Percentiles rank a stretch among this genome's conserved stretches.
These are phyloP conservation scores for Vigna trinervia DNA, from an alignment of 306 rosid genomes.

Conservation along the genomic window DNA sequence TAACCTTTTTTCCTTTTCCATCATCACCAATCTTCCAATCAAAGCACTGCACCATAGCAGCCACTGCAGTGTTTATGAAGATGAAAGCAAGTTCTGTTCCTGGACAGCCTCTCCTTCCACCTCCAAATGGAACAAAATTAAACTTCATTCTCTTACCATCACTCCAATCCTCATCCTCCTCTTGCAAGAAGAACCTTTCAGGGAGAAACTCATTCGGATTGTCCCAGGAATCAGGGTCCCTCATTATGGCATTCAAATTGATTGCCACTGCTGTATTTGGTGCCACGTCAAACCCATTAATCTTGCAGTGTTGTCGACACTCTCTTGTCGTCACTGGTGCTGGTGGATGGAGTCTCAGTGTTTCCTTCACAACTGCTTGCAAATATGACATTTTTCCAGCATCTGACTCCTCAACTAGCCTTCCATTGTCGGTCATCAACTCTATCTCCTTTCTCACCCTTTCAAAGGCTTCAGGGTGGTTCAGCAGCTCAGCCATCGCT, in stretches of 20 bases:
- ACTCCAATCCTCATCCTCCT: conserved; percentile 6
- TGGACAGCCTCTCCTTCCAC: conserved; percentile 59
- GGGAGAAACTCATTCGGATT: conserved; percentile 52
- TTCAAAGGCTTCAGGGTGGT: conserved; percentile 53
- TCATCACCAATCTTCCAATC: conserved; percentile 58
- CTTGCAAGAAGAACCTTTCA: conserved; percentile 53
- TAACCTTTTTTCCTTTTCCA: conserved; percentile 47
- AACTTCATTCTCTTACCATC: conserved; percentile 33
- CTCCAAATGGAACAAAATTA: conserved; percentile 58
- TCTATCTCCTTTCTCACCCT: conserved; percentile 56
- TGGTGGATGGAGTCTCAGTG: conserved; percentile 57
- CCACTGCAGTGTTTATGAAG: conserved; percentile 47
- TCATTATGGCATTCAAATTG: too few relatives aligned
- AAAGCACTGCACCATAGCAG: conserved; percentile 65
- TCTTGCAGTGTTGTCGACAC: too few relatives aligned
- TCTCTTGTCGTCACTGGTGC: conserved; percentile 34
- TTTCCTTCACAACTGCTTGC: conserved; percentile 59
- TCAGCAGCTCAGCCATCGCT: conserved; percentile 60
- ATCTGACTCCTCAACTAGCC: conserved; percentile 58
- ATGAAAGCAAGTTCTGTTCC: conserved; percentile 54
- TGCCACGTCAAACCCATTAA: too few relatives aligned
- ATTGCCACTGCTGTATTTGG: too few relatives aligned
- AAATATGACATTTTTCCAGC: conserved; percentile 49
- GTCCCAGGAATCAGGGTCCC: conserved; percentile 43
- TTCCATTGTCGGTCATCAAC: conserved; percentile 36